Base-by-base conservation (phyloP, 2,329 filamentous ascomycete species). In the Juglanconis oblonga region DNA sequence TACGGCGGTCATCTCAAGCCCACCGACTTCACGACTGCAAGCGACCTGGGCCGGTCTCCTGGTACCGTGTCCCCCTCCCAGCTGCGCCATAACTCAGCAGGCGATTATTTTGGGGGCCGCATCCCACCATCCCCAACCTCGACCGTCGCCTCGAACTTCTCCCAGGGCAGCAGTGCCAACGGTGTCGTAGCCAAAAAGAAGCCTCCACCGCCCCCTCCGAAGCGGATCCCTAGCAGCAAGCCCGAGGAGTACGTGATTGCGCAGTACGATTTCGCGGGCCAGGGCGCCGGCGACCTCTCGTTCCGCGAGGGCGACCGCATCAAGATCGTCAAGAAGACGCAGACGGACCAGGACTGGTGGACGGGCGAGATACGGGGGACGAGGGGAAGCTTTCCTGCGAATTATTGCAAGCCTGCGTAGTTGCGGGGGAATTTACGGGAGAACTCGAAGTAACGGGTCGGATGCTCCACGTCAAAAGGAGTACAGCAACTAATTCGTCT, bases 301-400 rank as follows among this genome's bases (percentile, higher is more conserved):
- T 96, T 96, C 70, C 79, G 79, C 35, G 89, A 93, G 72, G 91
- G 91, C 2, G 91, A 95, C 68, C 80, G 83, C 53, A 96, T 96
- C 66, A 84, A 81, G 50, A 87, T 96, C 3, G 70, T 92, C 36
- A 90, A 90, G 76, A 91, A 89, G 77, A 95, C 91, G 2, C 83
- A 85, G 6, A 92, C 87, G 63, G 88, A 86, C 29, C 89, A 95
- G 74, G 91, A 95, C 70, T 96, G 91, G 91, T 96, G 91, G 91
- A 84, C 91, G 63, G 91, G 91, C 11, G 90, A 95, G 72, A 64
- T 93, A 13, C 78, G 79, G 45, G 91, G 91, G 0, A 72, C 78
- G 32, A 82, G 80, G 69, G 91, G 91, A 3, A 87, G 79, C 65
- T 96, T 96, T 70, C 91, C 91, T 1, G 91, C 91, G 6, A 96